These are phyloP conservation scores for Ascochyta lentis DNA, from an alignment of 2,329 filamentous ascomycete species.

Conservation along the genomic window DNA sequence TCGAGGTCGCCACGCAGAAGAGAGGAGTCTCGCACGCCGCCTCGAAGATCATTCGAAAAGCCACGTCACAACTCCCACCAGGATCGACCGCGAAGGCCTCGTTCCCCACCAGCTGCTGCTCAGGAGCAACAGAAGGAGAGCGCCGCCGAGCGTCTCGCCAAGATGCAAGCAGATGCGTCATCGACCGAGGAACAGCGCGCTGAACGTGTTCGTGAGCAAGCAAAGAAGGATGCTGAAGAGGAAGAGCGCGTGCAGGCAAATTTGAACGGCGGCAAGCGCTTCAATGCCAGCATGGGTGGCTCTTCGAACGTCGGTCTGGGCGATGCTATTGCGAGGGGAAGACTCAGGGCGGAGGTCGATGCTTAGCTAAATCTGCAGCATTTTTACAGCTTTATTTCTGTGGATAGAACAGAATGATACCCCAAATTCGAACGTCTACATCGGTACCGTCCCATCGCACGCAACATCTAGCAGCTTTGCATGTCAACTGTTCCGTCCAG, in stretches of 20 bases:
- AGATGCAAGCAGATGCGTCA: slow-evolving; percentile 44
- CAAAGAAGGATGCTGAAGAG: slow-evolving; percentile 43
- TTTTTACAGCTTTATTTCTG: not conserved
- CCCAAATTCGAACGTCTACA: not conserved
- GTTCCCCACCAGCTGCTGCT: slow-evolving; percentile 10
- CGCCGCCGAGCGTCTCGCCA: slow-evolving; percentile 40
- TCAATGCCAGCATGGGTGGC: slow-evolving; percentile 27
- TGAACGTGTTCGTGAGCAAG: slow-evolving; percentile 42
- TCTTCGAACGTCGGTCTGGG: slow-evolving; percentile 26
- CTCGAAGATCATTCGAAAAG: slow-evolving; percentile 18
- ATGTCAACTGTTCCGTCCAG: no score
- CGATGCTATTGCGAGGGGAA: slow-evolving; percentile 29
- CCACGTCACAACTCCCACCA: slow-evolving; percentile 20
- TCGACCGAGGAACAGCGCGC: slow-evolving; percentile 42
- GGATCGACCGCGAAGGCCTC: slow-evolving; percentile 11
- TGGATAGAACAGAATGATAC: slow-evolving; percentile 8
- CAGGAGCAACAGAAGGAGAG: slow-evolving; percentile 23
- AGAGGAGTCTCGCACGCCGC: slow-evolving; percentile 30
- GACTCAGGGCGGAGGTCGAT: slow-evolving; percentile 20
- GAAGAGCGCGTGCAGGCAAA: slow-evolving; percentile 26
- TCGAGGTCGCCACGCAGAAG: slow-evolving; percentile 24
- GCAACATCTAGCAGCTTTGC: not conserved
- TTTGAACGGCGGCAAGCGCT: slow-evolving; percentile 24
- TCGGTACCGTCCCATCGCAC: not conserved
- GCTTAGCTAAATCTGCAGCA: not conserved